Evolutionary conservation across 768 basidiomycete species (phyloP).

Genomic region (Leccinum longicurvipes): DNA sequence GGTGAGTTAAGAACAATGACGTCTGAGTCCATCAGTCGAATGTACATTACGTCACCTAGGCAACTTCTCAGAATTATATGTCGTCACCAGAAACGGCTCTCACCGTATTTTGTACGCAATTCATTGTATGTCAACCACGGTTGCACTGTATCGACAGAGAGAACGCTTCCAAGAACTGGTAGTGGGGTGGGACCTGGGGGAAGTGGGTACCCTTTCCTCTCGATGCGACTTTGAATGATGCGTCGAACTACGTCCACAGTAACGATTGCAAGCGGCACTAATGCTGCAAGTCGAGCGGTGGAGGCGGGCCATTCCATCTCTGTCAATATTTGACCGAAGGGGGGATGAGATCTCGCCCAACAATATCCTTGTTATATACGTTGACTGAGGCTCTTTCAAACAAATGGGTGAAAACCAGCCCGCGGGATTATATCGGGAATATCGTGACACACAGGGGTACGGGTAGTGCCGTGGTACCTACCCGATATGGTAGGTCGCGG

Average conservation of each 20-base stretch:
- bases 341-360: not conserved
- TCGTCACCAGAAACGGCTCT: too few relatives aligned
- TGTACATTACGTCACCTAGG: not conserved
- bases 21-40: not conserved
- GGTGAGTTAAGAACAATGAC: slow-evolving; percentile 1
- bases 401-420: too few relatives aligned
- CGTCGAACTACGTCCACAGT: not conserved
- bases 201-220: not conserved
- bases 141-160: not conserved
- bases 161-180: not conserved
- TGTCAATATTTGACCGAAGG: not conserved
- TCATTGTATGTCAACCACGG: not conserved
- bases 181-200: not conserved
- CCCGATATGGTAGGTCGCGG: too few relatives aligned
- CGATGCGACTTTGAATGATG: not conserved
- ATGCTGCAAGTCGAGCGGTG: not conserved
- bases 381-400: too few relatives aligned
- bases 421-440: too few relatives aligned
- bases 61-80: too few relatives aligned
- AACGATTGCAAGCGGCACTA: not conserved
- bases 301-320: not conserved
- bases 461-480: too few relatives aligned
- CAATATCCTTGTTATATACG: not conserved
- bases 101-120: not conserved
- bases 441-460: too few relatives aligned